Conservation (phyloP, 2,329 filamentous ascomycete species). For the Byssothecium circinans region DNA sequence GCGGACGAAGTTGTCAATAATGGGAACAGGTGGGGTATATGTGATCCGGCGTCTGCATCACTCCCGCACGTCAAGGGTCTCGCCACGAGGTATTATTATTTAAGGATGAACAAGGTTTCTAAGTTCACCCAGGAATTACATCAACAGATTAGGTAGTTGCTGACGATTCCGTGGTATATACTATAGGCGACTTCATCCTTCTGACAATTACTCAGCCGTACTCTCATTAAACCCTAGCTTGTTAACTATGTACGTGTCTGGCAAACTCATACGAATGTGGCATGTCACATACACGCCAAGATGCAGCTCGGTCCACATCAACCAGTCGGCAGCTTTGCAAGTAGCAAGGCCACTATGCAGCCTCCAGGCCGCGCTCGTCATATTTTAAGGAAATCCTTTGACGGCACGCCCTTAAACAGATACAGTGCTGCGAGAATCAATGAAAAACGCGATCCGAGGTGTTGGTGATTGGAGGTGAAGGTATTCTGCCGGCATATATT, state of each 20-base stretch:
- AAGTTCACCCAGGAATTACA: background rate
- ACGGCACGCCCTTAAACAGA: too few species aligned
- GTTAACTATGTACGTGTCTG: constrained; percentile 1
- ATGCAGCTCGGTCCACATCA: background rate
- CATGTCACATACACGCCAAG: background rate
- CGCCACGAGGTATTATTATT: background rate
- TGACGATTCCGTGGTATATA: too few species aligned
- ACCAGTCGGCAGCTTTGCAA: background rate
- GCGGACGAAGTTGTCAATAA: background rate
- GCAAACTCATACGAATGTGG: background rate
- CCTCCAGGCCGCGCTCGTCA: too few species aligned
- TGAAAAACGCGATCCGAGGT: background rate
- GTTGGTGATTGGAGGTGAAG: background rate
- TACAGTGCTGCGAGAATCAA: too few species aligned
- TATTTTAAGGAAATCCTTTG: too few species aligned
- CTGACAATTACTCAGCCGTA: too few species aligned
- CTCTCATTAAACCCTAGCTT: too few species aligned
- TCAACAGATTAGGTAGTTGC: too few species aligned
- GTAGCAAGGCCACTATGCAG: background rate
- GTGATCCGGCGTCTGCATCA: too few species aligned
- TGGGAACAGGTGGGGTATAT: constrained; percentile 6
- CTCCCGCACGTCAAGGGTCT: constrained; percentile 5
- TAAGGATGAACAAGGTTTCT: constrained; percentile 6
- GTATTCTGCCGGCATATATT: constrained; percentile 11
- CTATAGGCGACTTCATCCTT: too few species aligned